Evolutionary conservation across 371 early-diverging fungal species (phyloP), one percentile per base, ranked within the genome.

Genomic region (Rozella allomycis): DNA sequence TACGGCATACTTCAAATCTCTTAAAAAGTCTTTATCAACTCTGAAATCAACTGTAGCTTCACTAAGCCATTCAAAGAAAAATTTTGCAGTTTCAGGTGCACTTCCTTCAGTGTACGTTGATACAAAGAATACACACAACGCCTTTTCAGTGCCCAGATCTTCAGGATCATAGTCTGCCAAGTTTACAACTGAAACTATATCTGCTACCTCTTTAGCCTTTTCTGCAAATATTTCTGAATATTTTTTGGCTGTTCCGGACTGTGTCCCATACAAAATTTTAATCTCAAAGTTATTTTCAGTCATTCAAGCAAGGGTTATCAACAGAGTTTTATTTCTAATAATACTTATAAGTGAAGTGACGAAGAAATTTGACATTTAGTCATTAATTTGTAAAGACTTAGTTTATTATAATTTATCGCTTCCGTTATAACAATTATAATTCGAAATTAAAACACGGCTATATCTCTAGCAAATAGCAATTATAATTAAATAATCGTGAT

Each of bases 51-150:
- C 67, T 14, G 63, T 52, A 26, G 59, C 40, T 34, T 79, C 76
- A 32, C 66, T 59, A 16, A 73, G 55, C 74, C 74, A 70, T 36
- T 60, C 65, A 23, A 54, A 55, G 38, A 72, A 72, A 70, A 69
- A 72, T 32, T 72, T 70, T 25, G 70, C 54, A 14, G 18, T 29
- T 17, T n/a, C 16, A 9, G 39, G 39, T n/a, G 76, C 74, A 3
- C 63, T 65, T 38, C 76, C 79, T 4, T 74, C 72, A 20, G 69
- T 67, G 39, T 72, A 76, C 0, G 71, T 74, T 4, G 74, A 66
- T 2, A 76, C 38, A 25, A 74, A 41, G 43, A 78, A 72, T 13
- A 74, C 43, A 35, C 67, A 67, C 2, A 68, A 50, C 3, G 55
- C 43, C 0, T 60, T 60, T 36, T 72, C 68, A 12, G 57, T 40